Conservation (phyloP, 75 land plant species). For the Sequoia sempervirens region DNA sequence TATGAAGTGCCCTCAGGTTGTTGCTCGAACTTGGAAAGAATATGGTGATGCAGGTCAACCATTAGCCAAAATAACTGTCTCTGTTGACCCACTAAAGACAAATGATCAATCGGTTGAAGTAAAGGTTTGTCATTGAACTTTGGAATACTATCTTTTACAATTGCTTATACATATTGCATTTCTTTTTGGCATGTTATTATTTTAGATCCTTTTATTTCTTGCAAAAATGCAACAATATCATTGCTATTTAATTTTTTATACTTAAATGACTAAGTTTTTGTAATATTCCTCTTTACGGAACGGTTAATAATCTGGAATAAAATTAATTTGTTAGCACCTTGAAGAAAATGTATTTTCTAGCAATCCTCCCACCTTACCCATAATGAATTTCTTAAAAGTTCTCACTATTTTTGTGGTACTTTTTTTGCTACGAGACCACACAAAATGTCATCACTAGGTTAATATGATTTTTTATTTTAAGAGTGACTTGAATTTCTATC, state of each 20-base stretch:
- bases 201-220: not conserved
- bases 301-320: not conserved
- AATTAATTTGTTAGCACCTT: not conserved
- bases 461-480: not conserved
- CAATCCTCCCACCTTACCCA: not conserved
- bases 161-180: not conserved
- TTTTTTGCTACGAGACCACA: not conserved
- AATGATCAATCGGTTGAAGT: conserved; percentile 18
- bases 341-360: not conserved
- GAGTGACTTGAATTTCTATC: not conserved
- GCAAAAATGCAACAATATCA: not conserved
- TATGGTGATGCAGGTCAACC: conserved; percentile 24
- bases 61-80: conserved; percentile 58
- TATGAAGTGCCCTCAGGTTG: conserved; percentile 63
- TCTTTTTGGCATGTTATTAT: not conserved
- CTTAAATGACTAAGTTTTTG: not conserved
- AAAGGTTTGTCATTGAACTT: not conserved
- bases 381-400: not conserved
- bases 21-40: conserved; percentile 44
- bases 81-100: conserved; percentile 52
- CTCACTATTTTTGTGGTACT: not conserved
- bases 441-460: not conserved
- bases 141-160: not conserved
- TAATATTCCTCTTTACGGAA: not conserved
- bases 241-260: not conserved